Conservation (phyloP, 306 rosid species). For the Quercus mongolica region DNA sequence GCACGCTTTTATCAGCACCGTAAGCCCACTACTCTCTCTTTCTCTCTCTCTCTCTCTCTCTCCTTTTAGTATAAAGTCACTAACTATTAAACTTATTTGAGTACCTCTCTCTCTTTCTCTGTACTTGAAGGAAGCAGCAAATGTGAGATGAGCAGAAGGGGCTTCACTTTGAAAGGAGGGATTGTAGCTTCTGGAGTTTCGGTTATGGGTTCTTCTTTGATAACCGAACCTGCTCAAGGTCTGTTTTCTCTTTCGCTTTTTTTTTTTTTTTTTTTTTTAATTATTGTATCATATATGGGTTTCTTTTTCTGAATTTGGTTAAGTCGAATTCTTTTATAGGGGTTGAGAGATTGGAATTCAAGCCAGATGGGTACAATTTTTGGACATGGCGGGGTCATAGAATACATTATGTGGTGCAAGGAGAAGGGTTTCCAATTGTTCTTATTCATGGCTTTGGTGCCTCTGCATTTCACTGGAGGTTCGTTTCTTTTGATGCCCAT, state of each 20-base stretch:
- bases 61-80: neutral
- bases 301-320: neutral
- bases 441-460: constrained; percentile 98
- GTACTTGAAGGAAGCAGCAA: constrained; percentile 75
- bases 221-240: constrained; percentile 63
- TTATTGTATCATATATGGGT: neutral
- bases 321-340: constrained; percentile 38
- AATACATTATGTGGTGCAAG: constrained; percentile 91
- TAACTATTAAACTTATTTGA: constrained; percentile 6
- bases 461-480: constrained; percentile 96
- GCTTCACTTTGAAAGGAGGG: constrained; percentile 72
- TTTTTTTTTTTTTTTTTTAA: too few relatives aligned
- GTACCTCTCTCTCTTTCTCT: neutral
- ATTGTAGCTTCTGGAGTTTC: constrained; percentile 73
- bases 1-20: constrained; percentile 42
- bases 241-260: neutral
- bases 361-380: constrained; percentile 76
- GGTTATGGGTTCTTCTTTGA: constrained; percentile 53
- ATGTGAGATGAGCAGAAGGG: constrained; percentile 62
- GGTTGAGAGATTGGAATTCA: constrained; percentile 58
- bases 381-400: constrained; percentile 93
- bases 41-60: too few relatives aligned
- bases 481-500: neutral
- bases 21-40: constrained; percentile 14
- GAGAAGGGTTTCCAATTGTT: constrained; percentile 83